These are phyloP conservation scores for Rhodotorula sp. DNA, from an alignment of 1,284 basidiomycete species.

Conservation along the genomic window DNA sequence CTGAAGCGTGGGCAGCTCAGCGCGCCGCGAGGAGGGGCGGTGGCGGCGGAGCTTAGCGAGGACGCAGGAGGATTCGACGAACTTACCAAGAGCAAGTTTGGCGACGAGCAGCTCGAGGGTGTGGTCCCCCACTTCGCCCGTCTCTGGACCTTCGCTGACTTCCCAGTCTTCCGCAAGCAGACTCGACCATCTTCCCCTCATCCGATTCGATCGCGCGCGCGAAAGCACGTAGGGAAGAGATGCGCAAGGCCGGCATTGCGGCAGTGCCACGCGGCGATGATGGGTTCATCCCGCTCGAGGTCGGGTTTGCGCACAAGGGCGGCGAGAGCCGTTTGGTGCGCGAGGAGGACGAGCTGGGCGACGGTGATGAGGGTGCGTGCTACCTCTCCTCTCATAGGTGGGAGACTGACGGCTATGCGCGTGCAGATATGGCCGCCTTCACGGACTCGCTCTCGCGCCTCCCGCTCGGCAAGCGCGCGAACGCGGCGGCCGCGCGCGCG, in stretches of 20 bases:
- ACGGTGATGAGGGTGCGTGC: slow-evolving; percentile 81
- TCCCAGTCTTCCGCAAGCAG: slow-evolving; percentile 15
- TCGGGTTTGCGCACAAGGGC: slow-evolving; percentile 56
- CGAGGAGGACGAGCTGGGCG: slow-evolving; percentile 90
- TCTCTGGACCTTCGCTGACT: slow-evolving; percentile 23
- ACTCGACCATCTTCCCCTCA: slow-evolving; percentile 1
- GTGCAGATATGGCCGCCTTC: slow-evolving; percentile 78
- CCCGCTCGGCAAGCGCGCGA: slow-evolving; percentile 80
- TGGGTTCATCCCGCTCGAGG: slow-evolving; percentile 80
- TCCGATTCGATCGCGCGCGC: slow-evolving; percentile 32
- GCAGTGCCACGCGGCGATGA: slow-evolving; percentile 51
- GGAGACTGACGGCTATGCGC: background rate
- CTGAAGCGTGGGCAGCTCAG: slow-evolving; percentile 65
- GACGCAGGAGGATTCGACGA: slow-evolving; percentile 22
- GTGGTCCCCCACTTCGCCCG: slow-evolving; percentile 48
- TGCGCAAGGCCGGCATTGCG: slow-evolving; percentile 20
- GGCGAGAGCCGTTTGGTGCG: slow-evolving; percentile 76
- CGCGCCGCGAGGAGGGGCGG: slow-evolving; percentile 52
- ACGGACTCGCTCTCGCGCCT: slow-evolving; percentile 85
- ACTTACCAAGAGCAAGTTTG: slow-evolving; percentile 38
- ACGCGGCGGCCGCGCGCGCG: slow-evolving; percentile 71
- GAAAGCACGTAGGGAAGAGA: slow-evolving; percentile 27
- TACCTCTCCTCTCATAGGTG: slow-evolving; percentile 62
- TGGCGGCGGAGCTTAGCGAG: background rate
- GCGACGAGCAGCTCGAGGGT: slow-evolving; percentile 55